These are phyloP conservation scores for Annulohypoxylon maeteangense DNA, from an alignment of 495 filamentous ascomycete genomes.

Conservation along the genomic window DNA sequence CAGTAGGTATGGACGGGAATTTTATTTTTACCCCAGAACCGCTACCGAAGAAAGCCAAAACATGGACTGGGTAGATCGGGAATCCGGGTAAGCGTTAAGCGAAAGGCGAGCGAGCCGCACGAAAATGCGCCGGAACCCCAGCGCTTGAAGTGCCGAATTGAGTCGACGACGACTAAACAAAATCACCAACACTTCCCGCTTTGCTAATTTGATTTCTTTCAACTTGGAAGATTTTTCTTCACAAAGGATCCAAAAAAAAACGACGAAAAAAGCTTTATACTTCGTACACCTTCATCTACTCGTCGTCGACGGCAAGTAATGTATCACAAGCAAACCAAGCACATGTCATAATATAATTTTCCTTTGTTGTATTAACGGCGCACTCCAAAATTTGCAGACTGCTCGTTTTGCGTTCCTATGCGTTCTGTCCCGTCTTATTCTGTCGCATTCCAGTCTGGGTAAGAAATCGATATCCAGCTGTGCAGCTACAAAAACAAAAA, in stretches of 20 bases:
- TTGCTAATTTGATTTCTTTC: background rate
- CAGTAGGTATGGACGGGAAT: constrained; percentile 8
- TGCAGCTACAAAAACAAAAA: background rate
- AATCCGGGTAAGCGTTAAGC: constrained; percentile 32
- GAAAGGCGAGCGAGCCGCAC: constrained; percentile 37
- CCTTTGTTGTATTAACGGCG: constrained; percentile 6
- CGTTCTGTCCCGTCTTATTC: background rate
- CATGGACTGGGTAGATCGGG: constrained; percentile 9
- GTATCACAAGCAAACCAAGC: background rate
- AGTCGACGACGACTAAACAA: constrained; percentile 16
- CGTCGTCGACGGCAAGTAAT: background rate
- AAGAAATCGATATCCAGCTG: constrained; percentile 11
- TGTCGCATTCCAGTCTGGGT: background rate
- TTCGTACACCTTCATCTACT: background rate
- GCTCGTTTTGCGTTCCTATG: background rate
- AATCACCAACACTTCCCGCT: constrained; percentile 1
- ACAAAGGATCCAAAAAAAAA: background rate
- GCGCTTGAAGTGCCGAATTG: background rate
- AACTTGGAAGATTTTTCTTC: background rate
- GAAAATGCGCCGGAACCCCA: constrained; percentile 41
- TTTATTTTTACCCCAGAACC: background rate
- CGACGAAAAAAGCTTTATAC: background rate
- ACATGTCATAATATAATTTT: background rate
- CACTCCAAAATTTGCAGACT: background rate
- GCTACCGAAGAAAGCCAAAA: background rate